Percentiles rank a stretch among this genome's conserved stretches.
Evolutionary conservation across 129 eudicot genomes (phyloP).

Genomic region (Cynara cardunculus): DNA sequence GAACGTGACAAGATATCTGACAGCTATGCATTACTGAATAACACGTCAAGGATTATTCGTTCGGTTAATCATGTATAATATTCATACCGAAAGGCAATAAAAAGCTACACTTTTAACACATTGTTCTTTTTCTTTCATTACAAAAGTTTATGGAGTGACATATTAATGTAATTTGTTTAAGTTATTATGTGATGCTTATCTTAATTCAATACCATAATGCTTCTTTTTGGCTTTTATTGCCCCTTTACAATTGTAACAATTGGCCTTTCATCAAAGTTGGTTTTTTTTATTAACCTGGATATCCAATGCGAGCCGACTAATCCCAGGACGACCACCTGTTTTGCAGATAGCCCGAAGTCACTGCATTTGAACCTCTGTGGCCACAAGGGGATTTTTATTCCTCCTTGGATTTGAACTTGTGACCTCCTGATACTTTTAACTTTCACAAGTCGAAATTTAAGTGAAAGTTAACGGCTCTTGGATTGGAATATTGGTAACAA

Average conservation of each 20-base stretch:
- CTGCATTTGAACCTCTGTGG: too few relatives aligned
- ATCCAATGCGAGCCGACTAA: too few relatives aligned
- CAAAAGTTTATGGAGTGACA: not conserved
- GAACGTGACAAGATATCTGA: not conserved
- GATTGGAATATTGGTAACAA: not conserved
- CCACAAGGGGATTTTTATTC: too few relatives aligned
- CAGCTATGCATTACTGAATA: not conserved
- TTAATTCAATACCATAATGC: slow-evolving; percentile 9
- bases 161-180: not conserved
- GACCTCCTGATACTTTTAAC: too few relatives aligned
- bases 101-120: too few relatives aligned
- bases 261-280: not conserved
- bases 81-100: not conserved
- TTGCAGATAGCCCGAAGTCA: too few relatives aligned
- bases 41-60: not conserved
- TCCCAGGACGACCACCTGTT: too few relatives aligned
- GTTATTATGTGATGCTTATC: not conserved
- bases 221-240: slow-evolving; percentile 17
- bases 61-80: too few relatives aligned
- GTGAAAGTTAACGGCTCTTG: not conserved
- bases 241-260: slow-evolving; percentile 16
- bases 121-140: too few relatives aligned
- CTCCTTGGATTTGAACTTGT: too few relatives aligned
- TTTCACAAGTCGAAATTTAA: too few relatives aligned
- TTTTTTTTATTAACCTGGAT: too few relatives aligned